phyloP scores from a whole-genome alignment of 148 eudicot genomes.

The Cornus kousa region DNA sequence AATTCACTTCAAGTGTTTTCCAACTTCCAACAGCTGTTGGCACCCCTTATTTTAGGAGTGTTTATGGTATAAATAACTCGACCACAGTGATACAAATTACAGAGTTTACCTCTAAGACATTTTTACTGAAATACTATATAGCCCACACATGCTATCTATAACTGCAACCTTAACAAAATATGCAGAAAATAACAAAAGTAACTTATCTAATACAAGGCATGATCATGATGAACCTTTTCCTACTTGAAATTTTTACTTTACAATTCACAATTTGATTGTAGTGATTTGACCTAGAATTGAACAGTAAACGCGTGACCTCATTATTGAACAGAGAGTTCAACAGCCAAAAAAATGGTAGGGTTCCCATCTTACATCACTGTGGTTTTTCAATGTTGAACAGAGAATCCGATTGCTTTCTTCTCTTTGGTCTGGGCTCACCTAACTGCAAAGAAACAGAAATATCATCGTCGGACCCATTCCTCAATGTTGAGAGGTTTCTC shows the following conservation, averaged over 20 bases:
- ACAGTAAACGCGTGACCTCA: background rate
- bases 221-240: constrained; percentile 3
- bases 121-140: background rate
- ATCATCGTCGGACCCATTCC: constrained; percentile 34
- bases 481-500: constrained; percentile 28
- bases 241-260: constrained; percentile 6
- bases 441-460: constrained; percentile 38
- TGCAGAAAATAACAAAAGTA: background rate
- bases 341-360: background rate
- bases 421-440: constrained; percentile 53
- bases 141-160: background rate
- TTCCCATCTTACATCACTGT: constrained; percentile 8
- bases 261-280: background rate
- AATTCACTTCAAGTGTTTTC: background rate
- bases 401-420: constrained; percentile 40
- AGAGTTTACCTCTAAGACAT: background rate
- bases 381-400: constrained; percentile 9
- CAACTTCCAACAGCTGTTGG: background rate
- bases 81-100: background rate
- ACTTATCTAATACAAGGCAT: background rate
- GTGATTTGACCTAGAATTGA: background rate
- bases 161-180: background rate
- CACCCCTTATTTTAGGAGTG: background rate
- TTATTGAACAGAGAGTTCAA: background rate
- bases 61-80: background rate